Evolutionary conservation across 73 alveolate species (phyloP), one percentile per base, ranked within the genome.

Genomic region (Strombidium stylifer): DNA sequence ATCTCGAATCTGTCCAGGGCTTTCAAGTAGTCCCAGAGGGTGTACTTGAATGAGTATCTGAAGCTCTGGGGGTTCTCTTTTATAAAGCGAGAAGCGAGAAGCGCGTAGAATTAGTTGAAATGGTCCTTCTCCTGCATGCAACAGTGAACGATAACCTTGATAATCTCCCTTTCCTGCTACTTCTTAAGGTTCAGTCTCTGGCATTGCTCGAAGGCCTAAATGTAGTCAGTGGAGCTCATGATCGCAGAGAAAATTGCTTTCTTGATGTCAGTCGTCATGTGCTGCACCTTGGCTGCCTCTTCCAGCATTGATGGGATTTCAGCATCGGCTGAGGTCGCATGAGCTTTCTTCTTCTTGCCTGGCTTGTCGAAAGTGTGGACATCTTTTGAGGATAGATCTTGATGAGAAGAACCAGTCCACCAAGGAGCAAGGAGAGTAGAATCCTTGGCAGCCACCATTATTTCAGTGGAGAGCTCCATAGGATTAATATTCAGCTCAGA

Each of bases 11-110:
- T 52, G 0, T 57, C 52, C 8, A 62, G 45, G 26, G 66, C 40
- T 58, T 68, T 78, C 12, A 78, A 49, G 32, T 78, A 78, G 34
- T 78, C 90, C 90, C 90, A 78, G 14, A 78, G 58, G 3, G 90
- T 50, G 35, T 78, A 78, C 45, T 78, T 78, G 11, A 67, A n/a
- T 2, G 90, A 78, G 44, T 68, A 68, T 26, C 31, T 60, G 39
- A 14, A 56, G 27, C 56, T 36, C 39, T 57, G 26, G 11, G 66
- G 66, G 19, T 66, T 60, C 41, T n/a, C 27, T 26, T 16, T 31
- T 16, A 66, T 30, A 5, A 78, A 40, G 25, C 73, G 39, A 26
- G 42, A 19, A 24, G 69, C 53, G 6, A 78, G 8, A 0, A 78
- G 49, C 1, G 62, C 59, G 57, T 78, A 78, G 47, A 37, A 78